Conservation (phyloP, 2,329 filamentous ascomycete genomes). For the Hypoxylon sp. region DNA sequence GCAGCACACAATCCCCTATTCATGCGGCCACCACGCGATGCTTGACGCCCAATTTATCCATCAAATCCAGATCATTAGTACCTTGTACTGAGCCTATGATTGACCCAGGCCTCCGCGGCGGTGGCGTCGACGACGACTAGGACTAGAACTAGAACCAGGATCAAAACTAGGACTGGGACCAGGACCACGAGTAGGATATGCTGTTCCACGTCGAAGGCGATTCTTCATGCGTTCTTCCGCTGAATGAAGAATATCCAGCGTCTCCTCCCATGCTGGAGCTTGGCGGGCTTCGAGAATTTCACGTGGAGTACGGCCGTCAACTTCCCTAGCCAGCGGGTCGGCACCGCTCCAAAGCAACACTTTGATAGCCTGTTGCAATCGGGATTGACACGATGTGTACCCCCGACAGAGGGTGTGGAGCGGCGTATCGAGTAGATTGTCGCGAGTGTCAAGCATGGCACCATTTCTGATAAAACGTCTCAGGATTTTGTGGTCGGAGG, state of each 20-base stretch:
- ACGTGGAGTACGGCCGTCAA: background rate
- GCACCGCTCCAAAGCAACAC: background rate
- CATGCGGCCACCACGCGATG: no score
- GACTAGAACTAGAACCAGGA: no score
- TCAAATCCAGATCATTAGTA: no score
- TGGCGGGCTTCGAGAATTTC: background rate
- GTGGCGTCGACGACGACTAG: no score
- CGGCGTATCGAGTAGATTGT: background rate
- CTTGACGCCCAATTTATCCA: background rate
- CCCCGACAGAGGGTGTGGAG: background rate
- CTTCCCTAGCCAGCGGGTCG: background rate
- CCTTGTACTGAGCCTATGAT: background rate
- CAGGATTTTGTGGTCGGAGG: background rate
- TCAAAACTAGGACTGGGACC: no score
- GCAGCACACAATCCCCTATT: background rate
- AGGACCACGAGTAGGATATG: no score
- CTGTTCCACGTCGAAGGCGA: no score
- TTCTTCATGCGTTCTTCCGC: background rate
- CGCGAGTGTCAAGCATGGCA: background rate
- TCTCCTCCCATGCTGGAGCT: background rate
- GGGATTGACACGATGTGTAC: background rate
- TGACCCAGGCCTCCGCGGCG: no score
- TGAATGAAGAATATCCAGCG: background rate
- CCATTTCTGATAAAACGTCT: constrained; percentile 8
- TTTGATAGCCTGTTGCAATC: background rate